These are phyloP conservation scores for Mucor saturninus DNA, from an alignment of 371 early-diverging fungal species.

Conservation along the genomic window DNA sequence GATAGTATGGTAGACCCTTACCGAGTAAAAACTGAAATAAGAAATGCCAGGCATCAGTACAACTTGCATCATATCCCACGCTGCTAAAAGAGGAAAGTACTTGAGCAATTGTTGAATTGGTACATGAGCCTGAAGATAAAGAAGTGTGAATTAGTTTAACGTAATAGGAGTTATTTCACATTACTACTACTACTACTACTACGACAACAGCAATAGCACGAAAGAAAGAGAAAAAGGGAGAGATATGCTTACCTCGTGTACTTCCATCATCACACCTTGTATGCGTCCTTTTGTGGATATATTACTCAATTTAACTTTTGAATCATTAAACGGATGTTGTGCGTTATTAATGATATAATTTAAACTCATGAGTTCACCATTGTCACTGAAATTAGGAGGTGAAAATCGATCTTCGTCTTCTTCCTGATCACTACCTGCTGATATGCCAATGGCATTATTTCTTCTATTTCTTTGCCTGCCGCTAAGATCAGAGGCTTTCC, in stretches of 20 bases:
- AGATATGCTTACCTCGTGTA: slow-evolving; percentile 47
- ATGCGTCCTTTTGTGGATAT: slow-evolving; percentile 20
- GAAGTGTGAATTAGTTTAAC: background rate
- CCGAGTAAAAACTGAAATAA: slow-evolving; percentile 60
- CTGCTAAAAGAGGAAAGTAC: slow-evolving; percentile 56
- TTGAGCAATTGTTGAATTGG: slow-evolving; percentile 52
- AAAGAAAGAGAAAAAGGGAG: background rate
- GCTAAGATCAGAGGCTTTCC: slow-evolving; percentile 35
- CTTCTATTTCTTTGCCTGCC: slow-evolving; percentile 15
- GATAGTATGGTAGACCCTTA: slow-evolving; percentile 26
- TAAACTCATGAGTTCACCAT: slow-evolving; percentile 31
- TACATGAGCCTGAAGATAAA: slow-evolving; percentile 35
- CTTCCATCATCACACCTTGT: slow-evolving; percentile 42
- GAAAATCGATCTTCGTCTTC: slow-evolving; percentile 3
- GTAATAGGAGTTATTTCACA: background rate
- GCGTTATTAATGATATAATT: slow-evolving; percentile 34
- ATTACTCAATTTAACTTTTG: slow-evolving; percentile 15
- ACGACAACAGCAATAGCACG: no score
- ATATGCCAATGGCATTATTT: slow-evolving; percentile 3
- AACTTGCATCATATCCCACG: slow-evolving; percentile 63
- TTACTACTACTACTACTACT: no score
- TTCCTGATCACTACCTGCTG: slow-evolving; percentile 1
- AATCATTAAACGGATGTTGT: slow-evolving; percentile 11
- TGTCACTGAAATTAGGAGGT: background rate
- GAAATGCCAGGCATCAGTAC: slow-evolving; percentile 53